Evolutionary conservation across 345 rosid species (phyloP).

Genomic region (Capsella bursapastoris): DNA sequence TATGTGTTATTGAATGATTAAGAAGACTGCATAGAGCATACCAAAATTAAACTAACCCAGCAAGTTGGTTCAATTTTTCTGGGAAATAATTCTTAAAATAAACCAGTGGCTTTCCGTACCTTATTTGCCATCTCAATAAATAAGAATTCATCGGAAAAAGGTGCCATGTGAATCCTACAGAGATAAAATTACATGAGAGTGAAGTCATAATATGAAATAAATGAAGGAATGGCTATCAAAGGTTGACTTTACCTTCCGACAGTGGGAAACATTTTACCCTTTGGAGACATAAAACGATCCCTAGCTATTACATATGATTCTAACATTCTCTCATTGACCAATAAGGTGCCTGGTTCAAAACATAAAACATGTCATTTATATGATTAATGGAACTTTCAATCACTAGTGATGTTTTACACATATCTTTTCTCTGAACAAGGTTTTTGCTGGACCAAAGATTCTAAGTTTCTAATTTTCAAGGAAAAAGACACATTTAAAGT

Average conservation of each 20-base stretch:
- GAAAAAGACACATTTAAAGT: neutral
- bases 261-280: slow-evolving; percentile 94
- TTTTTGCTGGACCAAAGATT: neutral
- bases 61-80: neutral
- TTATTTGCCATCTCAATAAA: slow-evolving; percentile 96
- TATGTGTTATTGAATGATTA: neutral
- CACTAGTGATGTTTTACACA: slow-evolving; percentile 17
- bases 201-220: neutral
- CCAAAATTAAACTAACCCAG: slow-evolving; percentile 6
- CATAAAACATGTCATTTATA: slow-evolving; percentile 18
- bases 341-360: slow-evolving; percentile 68
- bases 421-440: slow-evolving; percentile 16
- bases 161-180: slow-evolving; percentile 99
- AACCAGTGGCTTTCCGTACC: slow-evolving; percentile 53
- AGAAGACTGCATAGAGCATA: neutral
- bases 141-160: slow-evolving; percentile 96
- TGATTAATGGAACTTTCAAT: neutral
- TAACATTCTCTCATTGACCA: slow-evolving; percentile 97
- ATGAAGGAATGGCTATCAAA: slow-evolving; percentile 15
- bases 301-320: slow-evolving; percentile 98
- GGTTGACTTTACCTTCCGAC: slow-evolving; percentile 74
- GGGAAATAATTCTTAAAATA: slow-evolving; percentile 1
- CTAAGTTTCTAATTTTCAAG: neutral
- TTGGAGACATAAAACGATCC: slow-evolving; percentile 85
- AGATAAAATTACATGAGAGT: slow-evolving; percentile 25